Conservation (phyloP, 1,284 basidiomycete genomes). For the Mycosarcoma mackinlayi region DNA sequence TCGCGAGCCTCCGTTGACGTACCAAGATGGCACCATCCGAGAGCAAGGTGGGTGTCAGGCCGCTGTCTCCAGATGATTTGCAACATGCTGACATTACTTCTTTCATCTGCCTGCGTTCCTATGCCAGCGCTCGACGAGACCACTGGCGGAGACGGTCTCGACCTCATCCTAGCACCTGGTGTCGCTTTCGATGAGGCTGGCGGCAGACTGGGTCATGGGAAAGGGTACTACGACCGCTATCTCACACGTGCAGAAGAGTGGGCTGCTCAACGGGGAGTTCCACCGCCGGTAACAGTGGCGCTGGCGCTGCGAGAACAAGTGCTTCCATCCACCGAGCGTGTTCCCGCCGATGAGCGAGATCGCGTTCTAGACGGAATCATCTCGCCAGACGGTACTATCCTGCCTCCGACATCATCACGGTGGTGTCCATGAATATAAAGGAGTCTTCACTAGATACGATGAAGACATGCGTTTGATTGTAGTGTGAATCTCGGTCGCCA, state of each 20-base stretch:
- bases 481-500: too few relatives aligned
- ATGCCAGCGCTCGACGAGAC: slow-evolving; percentile 57
- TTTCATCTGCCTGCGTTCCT: too few relatives aligned
- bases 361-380: slow-evolving; percentile 63
- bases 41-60: slow-evolving; percentile 37
- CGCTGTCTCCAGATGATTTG: not conserved
- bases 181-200: slow-evolving; percentile 68
- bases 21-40: slow-evolving; percentile 49
- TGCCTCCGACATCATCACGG: slow-evolving; percentile 24
- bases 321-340: slow-evolving; percentile 48
- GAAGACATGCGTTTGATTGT: too few relatives aligned
- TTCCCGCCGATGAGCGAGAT: slow-evolving; percentile 67
- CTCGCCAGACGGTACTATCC: slow-evolving; percentile 50
- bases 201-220: slow-evolving; percentile 69
- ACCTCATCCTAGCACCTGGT: slow-evolving; percentile 69
- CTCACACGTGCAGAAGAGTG: slow-evolving; percentile 50
- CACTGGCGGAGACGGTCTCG: slow-evolving; percentile 64
- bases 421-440: slow-evolving; percentile 24
- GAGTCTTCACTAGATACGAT: too few relatives aligned
- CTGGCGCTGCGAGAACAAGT: slow-evolving; percentile 65
- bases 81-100: too few relatives aligned
- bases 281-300: slow-evolving; percentile 59
- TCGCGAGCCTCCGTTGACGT: slow-evolving; percentile 63
- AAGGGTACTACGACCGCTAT: slow-evolving; percentile 70
- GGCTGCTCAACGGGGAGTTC: slow-evolving; percentile 21